A percentile compares a stretch with the other conserved stretches of the same genome.
Conservation (phyloP, 164 flowering plant species). For the Chimonanthus praecox region DNA sequence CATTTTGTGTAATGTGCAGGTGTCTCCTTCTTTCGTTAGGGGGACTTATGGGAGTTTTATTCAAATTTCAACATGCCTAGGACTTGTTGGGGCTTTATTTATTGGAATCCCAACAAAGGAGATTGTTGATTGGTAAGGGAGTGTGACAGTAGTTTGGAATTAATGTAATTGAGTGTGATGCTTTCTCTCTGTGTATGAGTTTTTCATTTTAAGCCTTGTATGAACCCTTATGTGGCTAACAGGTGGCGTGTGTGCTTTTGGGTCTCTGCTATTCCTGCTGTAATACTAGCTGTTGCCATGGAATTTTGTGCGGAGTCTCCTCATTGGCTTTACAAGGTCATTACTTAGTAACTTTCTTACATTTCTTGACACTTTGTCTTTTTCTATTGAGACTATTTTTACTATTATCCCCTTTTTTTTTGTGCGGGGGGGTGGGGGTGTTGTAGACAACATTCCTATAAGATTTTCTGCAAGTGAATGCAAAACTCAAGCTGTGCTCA, state of each 20-base stretch:
- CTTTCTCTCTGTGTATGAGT: neutral
- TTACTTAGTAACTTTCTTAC: neutral
- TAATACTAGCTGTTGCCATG: conserved; percentile 69
- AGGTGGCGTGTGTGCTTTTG: conserved; percentile 99
- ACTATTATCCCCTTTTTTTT: no score
- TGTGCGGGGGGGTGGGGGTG: no score
- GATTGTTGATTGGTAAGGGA: conserved; percentile 67
- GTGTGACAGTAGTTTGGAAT: neutral
- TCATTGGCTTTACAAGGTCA: conserved; percentile 90
- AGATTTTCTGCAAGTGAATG: no score
- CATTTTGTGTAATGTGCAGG: conserved; percentile 14
- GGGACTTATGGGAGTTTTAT: conserved; percentile 96
- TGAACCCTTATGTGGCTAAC: neutral
- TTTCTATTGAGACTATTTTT: neutral
- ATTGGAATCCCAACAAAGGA: conserved; percentile 81
- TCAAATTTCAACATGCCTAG: conserved; percentile 95
- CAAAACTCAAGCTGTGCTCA: no score
- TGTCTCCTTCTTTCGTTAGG: conserved; percentile 72
- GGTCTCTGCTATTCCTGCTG: conserved; percentile 86
- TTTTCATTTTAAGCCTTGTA: neutral
- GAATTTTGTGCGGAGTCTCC: conserved; percentile 86
- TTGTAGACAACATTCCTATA: no score
- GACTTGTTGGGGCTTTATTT: conserved; percentile 70
- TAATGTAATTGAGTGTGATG: neutral
- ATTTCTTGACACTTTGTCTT: neutral